Evolutionary conservation across 1,139 yeast species (phyloP).

Genomic region (Protomyces inouyei): DNA sequence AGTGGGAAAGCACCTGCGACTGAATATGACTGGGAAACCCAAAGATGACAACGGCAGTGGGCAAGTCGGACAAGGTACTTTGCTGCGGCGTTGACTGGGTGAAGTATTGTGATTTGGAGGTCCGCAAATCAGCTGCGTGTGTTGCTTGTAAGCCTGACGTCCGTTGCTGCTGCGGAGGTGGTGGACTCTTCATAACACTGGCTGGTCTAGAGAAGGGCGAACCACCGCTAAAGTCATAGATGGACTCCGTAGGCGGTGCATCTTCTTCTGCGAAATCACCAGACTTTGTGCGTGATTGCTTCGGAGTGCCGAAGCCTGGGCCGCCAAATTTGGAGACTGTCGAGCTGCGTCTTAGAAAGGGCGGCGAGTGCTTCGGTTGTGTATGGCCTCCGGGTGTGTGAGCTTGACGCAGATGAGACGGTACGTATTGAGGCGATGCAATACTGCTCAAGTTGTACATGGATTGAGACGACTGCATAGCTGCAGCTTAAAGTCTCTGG

Average conservation of each 20-base stretch:
- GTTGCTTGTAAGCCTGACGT: neutral
- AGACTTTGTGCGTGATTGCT: conserved; percentile 13
- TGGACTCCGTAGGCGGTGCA: conserved; percentile 30
- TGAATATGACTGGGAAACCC: conserved; percentile 82
- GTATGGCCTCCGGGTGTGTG: conserved; percentile 1
- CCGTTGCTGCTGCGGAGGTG: neutral
- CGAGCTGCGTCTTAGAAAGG: conserved; percentile 15
- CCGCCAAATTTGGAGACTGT: conserved; percentile 29
- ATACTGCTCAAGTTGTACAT: conserved; percentile 20
- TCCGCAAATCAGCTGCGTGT: neutral
- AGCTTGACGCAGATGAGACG: conserved; percentile 22
- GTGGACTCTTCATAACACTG: neutral
- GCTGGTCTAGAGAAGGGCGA: conserved; percentile 9
- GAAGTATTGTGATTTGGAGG: neutral
- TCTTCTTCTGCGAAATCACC: conserved; percentile 24
- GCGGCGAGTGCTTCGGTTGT: conserved; percentile 6
- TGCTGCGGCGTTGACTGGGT: neutral
- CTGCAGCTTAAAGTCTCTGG: too few species aligned
- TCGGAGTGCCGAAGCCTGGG: conserved; percentile 31
- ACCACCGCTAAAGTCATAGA: conserved; percentile 28
- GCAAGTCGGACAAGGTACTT: conserved; percentile 9
- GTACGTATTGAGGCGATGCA: conserved; percentile 18
- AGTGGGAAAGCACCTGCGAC: conserved; percentile 63
- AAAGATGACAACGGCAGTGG: conserved; percentile 65
- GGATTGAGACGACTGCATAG: conserved; percentile 25